Evolutionary conservation across 1,284 basidiomycete species (phyloP), one percentile per base, ranked within the genome.

Genomic region (Cryptococcus amylolentus): DNA sequence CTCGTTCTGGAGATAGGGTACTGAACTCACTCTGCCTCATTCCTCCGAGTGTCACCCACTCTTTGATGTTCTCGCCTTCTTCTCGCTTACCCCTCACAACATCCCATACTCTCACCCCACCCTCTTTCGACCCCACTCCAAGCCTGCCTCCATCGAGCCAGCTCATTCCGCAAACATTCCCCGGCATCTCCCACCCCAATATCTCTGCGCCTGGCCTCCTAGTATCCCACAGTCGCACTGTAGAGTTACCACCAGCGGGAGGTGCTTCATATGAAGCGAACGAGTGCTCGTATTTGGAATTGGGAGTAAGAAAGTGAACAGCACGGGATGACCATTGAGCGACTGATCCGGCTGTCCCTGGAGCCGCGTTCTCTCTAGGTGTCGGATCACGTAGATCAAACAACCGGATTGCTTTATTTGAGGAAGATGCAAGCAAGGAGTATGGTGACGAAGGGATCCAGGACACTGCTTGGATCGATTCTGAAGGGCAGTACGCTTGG

Each of bases 141-240:
- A 78, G 53, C n/a, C 56, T 58, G 2, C 57, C 61, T 8, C 54
- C 48, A 13, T 50, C 48, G 35, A 63, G 59, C 74, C 74, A 76
- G 42, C 69, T 56, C 41, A 76, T 39, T 1, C 62, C 63, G 2
- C 75, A 61, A 1, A 46, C 51, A 0, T 61, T 57, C 4, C 65
- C 66, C 3, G 49, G 27, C 5, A 70, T 64, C 4, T 75, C 70
- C 27, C 73, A 67, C 38, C 56, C 64, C 8, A 72, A 27, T 5
- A 75, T 31, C 37, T 77, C 76, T 2, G 44, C 40, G 0, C 63
- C 65, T 2, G 68, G 54, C 37, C 66, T 69, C 16, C 75, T 60
- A 1, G 61, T 65, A 60, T 78, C 76, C 73, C 73, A 78, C 9
- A 78, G 48, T 8, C 69, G 61, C 5, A 77, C 74, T 16, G 68